Evolutionary conservation across 1,284 basidiomycete genomes (phyloP).

Genomic region (Tylopilus sp.): DNA sequence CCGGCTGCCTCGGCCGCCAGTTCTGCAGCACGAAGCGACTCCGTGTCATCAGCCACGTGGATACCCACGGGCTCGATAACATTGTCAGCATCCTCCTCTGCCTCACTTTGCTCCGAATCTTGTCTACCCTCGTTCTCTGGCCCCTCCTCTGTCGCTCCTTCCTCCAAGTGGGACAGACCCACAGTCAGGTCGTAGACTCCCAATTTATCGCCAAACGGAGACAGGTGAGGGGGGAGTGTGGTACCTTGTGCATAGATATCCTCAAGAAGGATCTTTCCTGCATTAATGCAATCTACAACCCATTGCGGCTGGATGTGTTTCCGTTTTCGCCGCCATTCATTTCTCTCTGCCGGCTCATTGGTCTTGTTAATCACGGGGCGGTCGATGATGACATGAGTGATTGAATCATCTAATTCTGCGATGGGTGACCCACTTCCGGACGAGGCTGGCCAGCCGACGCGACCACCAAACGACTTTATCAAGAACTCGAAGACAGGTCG

Average conservation of each 20-base stretch:
- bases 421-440: conserved; percentile 82
- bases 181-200: conserved; percentile 72
- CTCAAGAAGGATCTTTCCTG: conserved; percentile 78
- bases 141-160: conserved; percentile 30
- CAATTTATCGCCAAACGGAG: conserved; percentile 85
- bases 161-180: conserved; percentile 39
- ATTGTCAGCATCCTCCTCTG: conserved; percentile 28
- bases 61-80: conserved; percentile 45
- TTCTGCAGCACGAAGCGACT: conserved; percentile 82
- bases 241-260: conserved; percentile 85
- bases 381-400: conserved; percentile 97
- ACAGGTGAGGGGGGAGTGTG: conserved; percentile 89
- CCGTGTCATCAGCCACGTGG: conserved; percentile 56
- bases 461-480: conserved; percentile 86
- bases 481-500: conserved; percentile 94
- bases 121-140: conserved; percentile 42
- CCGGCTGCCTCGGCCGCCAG: conserved; percentile 90
- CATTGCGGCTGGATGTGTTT: conserved; percentile 97
- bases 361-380: conserved; percentile 59
- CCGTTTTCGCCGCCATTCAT: conserved; percentile 62
- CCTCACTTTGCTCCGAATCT: conserved; percentile 34
- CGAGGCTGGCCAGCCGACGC: conserved; percentile 84
- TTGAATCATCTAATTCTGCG: conserved; percentile 67
- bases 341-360: conserved; percentile 55
- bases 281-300: conserved; percentile 95